Evolutionary conservation across 208 protist species (phyloP).

Genomic region (Borovskyia barvae): DNA sequence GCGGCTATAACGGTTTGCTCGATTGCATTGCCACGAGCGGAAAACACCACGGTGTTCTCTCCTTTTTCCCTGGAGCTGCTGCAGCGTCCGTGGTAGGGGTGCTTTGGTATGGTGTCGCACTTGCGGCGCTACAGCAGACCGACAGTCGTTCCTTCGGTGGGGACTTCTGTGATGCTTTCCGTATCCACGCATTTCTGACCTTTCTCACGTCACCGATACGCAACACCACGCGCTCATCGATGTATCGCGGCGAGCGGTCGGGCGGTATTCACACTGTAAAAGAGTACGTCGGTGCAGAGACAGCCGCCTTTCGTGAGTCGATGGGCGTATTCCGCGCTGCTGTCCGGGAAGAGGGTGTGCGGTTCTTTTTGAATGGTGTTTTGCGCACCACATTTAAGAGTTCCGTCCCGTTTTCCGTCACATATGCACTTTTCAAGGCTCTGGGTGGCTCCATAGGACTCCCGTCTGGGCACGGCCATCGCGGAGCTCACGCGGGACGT

Average conservation of each 20-base stretch:
- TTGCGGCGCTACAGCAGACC: slow-evolving; percentile 58
- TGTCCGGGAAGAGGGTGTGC: slow-evolving; percentile 54
- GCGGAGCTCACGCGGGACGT: slow-evolving; percentile 29
- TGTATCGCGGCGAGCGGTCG: slow-evolving; percentile 61
- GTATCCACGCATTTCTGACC: slow-evolving; percentile 76
- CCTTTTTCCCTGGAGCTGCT: slow-evolving; percentile 67
- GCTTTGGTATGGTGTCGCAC: slow-evolving; percentile 70
- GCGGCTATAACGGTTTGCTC: slow-evolving; percentile 51
- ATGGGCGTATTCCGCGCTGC: slow-evolving; percentile 51
- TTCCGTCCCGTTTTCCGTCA: slow-evolving; percentile 82
- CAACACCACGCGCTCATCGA: slow-evolving; percentile 77
- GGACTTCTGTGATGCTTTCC: slow-evolving; percentile 68
- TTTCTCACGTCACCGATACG: slow-evolving; percentile 80
- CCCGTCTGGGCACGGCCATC: slow-evolving; percentile 16
- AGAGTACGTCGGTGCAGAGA: slow-evolving; percentile 64
- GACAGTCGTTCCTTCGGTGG: slow-evolving; percentile 41
- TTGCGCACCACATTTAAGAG: slow-evolving; percentile 82
- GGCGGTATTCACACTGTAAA: slow-evolving; percentile 59
- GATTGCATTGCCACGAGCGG: slow-evolving; percentile 55
- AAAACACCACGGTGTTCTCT: slow-evolving; percentile 69
- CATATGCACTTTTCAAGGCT: slow-evolving; percentile 66
- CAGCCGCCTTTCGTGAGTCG: slow-evolving; percentile 67
- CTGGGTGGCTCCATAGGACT: slow-evolving; percentile 72
- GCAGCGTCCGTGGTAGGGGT: slow-evolving; percentile 57
- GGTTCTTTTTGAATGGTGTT: slow-evolving; percentile 81